Percentiles rank a stretch among this genome's conserved stretches.
Evolutionary conservation across 805 yeast species (phyloP).

Genomic region (Kluyveromyces wickerhamii): DNA sequence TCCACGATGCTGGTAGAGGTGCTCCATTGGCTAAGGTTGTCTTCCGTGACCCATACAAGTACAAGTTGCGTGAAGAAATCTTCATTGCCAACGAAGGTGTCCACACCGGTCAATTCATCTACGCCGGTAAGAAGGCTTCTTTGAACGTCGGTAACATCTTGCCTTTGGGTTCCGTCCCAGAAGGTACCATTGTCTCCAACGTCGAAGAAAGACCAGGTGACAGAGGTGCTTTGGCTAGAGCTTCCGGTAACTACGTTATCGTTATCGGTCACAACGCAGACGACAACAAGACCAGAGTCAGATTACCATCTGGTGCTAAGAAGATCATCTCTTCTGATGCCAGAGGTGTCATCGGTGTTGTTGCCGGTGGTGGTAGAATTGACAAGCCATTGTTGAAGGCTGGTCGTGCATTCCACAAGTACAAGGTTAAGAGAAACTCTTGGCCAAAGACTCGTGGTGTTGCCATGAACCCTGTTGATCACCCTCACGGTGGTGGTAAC

Average conservation of each 20-base stretch:
- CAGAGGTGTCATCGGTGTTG: conserved; percentile 99
- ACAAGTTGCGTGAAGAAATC: conserved; percentile 95
- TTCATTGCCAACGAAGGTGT: conserved; percentile 99
- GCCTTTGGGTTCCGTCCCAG: conserved; percentile 96
- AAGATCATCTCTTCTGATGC: conserved; percentile 91
- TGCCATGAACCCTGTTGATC: conserved; percentile 99
- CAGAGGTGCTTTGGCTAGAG: conserved; percentile 99
- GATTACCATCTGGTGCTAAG: conserved; percentile 99
- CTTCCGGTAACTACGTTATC: conserved; percentile 99
- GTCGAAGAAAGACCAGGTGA: conserved; percentile 99
- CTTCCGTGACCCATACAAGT: conserved; percentile 99
- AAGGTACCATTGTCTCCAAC: conserved; percentile 98
- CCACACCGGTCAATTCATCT: conserved; percentile 98
- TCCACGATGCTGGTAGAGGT: conserved; percentile 99
- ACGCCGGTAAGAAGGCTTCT: conserved; percentile 98
- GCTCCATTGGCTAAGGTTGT: conserved; percentile 99
- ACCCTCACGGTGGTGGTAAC: conserved; percentile 99
- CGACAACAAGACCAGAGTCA: conserved; percentile 97
- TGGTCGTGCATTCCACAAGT: conserved; percentile 99
- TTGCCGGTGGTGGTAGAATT: conserved; percentile 99
- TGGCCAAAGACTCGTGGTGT: conserved; percentile 99
- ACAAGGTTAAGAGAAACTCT: conserved; percentile 98
- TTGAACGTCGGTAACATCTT: conserved; percentile 94
- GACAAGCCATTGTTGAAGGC: conserved; percentile 99
- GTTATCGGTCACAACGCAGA: conserved; percentile 99